phyloP scores from a whole-genome alignment of 1,284 basidiomycete species.

The Xanthoconium separans region DNA sequence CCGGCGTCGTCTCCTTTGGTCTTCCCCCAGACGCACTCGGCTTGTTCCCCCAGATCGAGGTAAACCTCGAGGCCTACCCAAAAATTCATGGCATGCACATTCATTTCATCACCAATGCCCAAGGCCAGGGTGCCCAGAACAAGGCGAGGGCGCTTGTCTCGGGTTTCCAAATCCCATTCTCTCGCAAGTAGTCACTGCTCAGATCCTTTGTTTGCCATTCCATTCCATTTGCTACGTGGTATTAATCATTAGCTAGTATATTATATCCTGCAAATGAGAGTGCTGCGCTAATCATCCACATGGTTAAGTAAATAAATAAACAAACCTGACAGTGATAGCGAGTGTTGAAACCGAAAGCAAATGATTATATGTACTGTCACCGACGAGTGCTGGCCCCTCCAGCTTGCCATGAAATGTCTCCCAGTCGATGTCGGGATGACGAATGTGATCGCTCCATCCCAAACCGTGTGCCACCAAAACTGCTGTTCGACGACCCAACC shows the following conservation, averaged over 20 bases:
- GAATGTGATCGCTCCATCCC: conserved; percentile 30
- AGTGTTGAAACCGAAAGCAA: conserved; percentile 18
- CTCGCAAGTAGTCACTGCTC: conserved; percentile 34
- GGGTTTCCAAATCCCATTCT: conserved; percentile 88
- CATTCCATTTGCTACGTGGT: conserved; percentile 8
- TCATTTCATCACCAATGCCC: conserved; percentile 85
- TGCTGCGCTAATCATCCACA: conserved; percentile 6
- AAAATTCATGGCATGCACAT: conserved; percentile 86
- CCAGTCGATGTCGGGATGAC: conserved; percentile 43
- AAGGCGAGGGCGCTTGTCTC: conserved; percentile 81
- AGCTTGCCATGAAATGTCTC: conserved; percentile 51
- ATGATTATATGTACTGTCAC: conserved; percentile 16
- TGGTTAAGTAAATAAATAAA: conserved; percentile 23
- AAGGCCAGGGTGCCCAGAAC: conserved; percentile 84
- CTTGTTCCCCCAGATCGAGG: conserved; percentile 93
- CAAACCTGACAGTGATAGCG: conserved; percentile 9
- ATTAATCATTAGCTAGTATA: conserved; percentile 30
- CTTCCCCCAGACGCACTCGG: conserved; percentile 83
- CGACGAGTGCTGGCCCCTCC: conserved; percentile 18
- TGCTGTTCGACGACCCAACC: conserved; percentile 22
- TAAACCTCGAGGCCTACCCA: conserved; percentile 88
- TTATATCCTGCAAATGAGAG: conserved; percentile 27
- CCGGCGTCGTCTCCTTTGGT: conserved; percentile 89
- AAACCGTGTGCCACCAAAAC: conserved; percentile 17
- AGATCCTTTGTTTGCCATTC: not conserved